Evolutionary conservation across 352 stramenopile species (phyloP).

Genomic region (Pythium dissimile): DNA sequence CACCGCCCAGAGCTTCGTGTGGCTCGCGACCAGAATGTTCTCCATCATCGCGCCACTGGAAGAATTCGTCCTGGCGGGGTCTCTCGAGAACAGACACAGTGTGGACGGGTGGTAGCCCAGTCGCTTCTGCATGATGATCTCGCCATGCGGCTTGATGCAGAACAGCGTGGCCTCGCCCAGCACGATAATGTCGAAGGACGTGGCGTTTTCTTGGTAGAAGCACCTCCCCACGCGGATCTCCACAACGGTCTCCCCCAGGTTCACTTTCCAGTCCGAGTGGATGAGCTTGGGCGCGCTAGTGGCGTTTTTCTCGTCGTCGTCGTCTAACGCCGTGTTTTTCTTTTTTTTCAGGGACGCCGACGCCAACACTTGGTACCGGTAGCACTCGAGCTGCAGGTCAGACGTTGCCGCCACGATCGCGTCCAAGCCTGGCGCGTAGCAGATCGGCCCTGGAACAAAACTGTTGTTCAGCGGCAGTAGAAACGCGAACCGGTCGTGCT

Average conservation of each 20-base stretch:
- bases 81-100: constrained; percentile 50
- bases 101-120: constrained; percentile 68
- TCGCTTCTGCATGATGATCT: constrained; percentile 75
- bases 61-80: constrained; percentile 11
- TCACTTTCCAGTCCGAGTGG: constrained; percentile 68
- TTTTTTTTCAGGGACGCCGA: constrained; percentile 68
- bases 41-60: constrained; percentile 29
- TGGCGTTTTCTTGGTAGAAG: constrained; percentile 42
- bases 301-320: constrained; percentile 44
- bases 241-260: constrained; percentile 54
- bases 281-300: constrained; percentile 31
- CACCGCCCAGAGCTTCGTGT: constrained; percentile 73
- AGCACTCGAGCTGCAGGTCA: constrained; percentile 85
- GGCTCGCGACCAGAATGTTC: constrained; percentile 75
- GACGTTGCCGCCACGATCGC: constrained; percentile 78
- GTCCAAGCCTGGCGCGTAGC: constrained; percentile 78
- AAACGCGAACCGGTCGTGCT: constrained; percentile 89
- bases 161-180: constrained; percentile 83
- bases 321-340: constrained; percentile 39
- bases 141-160: constrained; percentile 70
- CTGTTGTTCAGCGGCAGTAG: constrained; percentile 77
- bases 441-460: constrained; percentile 78
- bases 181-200: constrained; percentile 80
- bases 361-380: constrained; percentile 82
- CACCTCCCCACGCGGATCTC: constrained; percentile 55